Evolutionary conservation across 2,329 filamentous ascomycete species (phyloP), one percentile per base, ranked within the genome.

Genomic region (Talaromyces sp.): DNA sequence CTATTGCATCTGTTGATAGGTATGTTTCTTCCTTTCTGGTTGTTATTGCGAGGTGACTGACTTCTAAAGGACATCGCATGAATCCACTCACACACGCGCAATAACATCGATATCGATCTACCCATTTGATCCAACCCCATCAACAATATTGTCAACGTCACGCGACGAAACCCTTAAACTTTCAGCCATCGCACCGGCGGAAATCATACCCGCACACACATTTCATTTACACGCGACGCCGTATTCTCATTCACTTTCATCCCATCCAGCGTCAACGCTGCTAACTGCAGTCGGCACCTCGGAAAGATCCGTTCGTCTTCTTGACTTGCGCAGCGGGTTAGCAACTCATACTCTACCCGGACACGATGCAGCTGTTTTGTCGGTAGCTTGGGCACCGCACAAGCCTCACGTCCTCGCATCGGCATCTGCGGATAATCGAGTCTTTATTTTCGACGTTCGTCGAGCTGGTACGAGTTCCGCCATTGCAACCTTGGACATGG

Each of bases 201-300:
- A 66, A 4, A 78, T 80, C n/a, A 72, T 67, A 0, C 76, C 78
- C 1, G 69, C 79, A 3, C 77, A 80, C 66, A 79, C 75, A 1
- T 81, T 81, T 60, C 69, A 71, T 11, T 74, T 81, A 0, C 73
- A 79, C 38, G 78, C 75, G 52, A 78, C 78, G 1, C 75, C 78
- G 0, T 80, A 80, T 64, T 73, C 89, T 0, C 92, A 96, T 72
- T 86, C 89, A 0, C 82, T 90, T 27, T 96, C 92, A 0, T 72
- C 76, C 1, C 71, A 77, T 83, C 87, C 49, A 78, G 93, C 61
- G 84, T 91, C 59, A 78, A 85, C 57, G 82, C 81, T 96, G 0
- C 83, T 96, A 4, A 89, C 97, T 10, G 92, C 93, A 10, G 95
- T 91, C 69, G 93, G 90, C 0, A 96, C 92, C 0, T 91, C 96